Evolutionary conservation across 2,329 filamentous ascomycete species (phyloP).

Genomic region (Cladophialophora bantiana): DNA sequence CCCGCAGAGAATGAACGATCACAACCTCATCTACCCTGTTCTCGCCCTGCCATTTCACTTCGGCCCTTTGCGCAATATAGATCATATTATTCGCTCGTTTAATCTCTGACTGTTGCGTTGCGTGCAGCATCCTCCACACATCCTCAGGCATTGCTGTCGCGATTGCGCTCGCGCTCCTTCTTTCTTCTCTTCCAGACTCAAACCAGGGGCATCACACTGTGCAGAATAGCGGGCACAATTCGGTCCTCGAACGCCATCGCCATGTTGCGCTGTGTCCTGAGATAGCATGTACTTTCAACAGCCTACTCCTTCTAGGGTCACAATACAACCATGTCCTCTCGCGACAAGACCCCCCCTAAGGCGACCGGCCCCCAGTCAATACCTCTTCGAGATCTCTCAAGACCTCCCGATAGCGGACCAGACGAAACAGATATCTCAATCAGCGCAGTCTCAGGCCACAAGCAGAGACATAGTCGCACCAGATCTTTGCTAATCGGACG

Average conservation of each 20-base stretch:
- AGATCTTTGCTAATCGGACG: slow-evolving; percentile 55
- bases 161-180: slow-evolving; percentile 14
- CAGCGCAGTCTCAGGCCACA: slow-evolving; percentile 40
- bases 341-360: slow-evolving; percentile 38
- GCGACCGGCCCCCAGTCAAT: slow-evolving; percentile 62
- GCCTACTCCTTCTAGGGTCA: slow-evolving; percentile 4
- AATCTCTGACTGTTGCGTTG: not conserved
- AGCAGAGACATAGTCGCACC: slow-evolving; percentile 47
- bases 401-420: slow-evolving; percentile 45
- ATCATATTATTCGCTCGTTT: slow-evolving; percentile 16
- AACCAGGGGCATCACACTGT: not conserved
- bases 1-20: slow-evolving; percentile 1
- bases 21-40: slow-evolving; percentile 6
- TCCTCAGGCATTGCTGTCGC: not conserved
- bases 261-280: slow-evolving; percentile 1
- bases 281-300: slow-evolving; percentile 12
- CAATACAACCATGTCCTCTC: slow-evolving; percentile 36
- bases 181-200: not conserved
- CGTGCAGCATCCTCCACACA: not conserved
- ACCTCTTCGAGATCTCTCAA: slow-evolving; percentile 70
- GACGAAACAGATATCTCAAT: slow-evolving; percentile 42
- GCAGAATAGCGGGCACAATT: not conserved
- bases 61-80: not conserved
- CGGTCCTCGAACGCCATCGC: slow-evolving; percentile 2
- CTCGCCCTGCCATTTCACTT: not conserved